Base-by-base conservation (phyloP, 371 early-diverging fungal genomes). In the Mucor irregularis region DNA sequence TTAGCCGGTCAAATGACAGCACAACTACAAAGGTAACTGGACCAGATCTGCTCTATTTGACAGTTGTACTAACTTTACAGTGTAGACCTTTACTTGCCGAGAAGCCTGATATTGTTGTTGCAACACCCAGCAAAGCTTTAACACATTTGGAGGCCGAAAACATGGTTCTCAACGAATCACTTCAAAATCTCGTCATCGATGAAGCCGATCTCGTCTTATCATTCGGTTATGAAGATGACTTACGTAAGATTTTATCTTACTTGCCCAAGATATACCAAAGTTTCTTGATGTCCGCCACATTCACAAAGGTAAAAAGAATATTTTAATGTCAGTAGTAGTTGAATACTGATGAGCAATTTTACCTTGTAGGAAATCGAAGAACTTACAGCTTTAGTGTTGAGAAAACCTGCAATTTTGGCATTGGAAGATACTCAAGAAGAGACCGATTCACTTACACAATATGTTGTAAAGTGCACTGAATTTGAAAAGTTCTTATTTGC, bases 161-260 rank as follows among this genome's bases (percentile, higher is more conserved):
- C 49, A 74, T 93, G 54, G 72, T 56, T 4, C 47, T 94, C 50
- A 62, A 69, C 26, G 77, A 82, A 6, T 70, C 84, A 8, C 75
- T 96, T 49, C 87, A 91, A 46, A 88, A 86, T 3, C 76, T 98
- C 30, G 93, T 96, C 10, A 91, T 98, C 47, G 98, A 98, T 57
- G 98, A 98, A 74, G 96, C 96, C 1, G 97, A 96, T 75, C 69
- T 97, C 28, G 88, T 97, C 2, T 73, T 95, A 38, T 92, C 92
- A 22, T 96, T 93, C 71, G 98, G 97, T 22, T 92, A 95, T 60
- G 90, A 93, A 53, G 86, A 91, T 33, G 95, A 94, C 67, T 62
- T 94, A 33, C 80, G 81, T 49, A 83, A 93, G 25, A 74, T 89
- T 21, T 62, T 89, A 37, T 63, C 82, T 6, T 81, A 78, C 53